Evolutionary conservation across 129 eudicot species (phyloP).

Genomic region (Rutidosis leptorrhynchoides): DNA sequence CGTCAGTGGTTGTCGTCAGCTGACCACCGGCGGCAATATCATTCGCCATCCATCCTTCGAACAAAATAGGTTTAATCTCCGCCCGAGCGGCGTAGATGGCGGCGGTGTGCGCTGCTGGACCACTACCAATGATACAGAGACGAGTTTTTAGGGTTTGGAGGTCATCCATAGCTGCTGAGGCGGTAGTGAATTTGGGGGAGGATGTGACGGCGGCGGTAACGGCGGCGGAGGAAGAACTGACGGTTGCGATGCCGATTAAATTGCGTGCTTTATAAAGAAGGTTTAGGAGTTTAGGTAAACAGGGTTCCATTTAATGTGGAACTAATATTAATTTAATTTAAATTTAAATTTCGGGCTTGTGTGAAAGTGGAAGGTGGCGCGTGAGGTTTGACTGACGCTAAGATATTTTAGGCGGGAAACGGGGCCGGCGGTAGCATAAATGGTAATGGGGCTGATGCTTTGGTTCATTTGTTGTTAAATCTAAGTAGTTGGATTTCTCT

Average conservation of each 20-base stretch:
- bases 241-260: constrained; percentile 35
- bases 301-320: constrained; percentile 25
- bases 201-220: constrained; percentile 24
- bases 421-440: constrained; percentile 11
- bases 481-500: no score
- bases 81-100: constrained; percentile 98
- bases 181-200: constrained; percentile 37
- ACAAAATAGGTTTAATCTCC: constrained; percentile 74
- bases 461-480: no score
- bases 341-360: no score
- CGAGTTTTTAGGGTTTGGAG: constrained; percentile 51
- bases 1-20: constrained; percentile 92
- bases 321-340: no score
- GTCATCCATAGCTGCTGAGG: constrained; percentile 46
- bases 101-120: constrained; percentile 98
- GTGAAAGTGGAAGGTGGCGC: constrained; percentile 20
- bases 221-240: constrained; percentile 43
- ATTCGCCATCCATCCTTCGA: constrained; percentile 98
- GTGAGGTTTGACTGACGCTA: constrained; percentile 25
- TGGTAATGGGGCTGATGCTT: neutral
- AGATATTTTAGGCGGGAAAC: constrained; percentile 32
- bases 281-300: constrained; percentile 36
- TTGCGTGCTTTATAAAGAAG: constrained; percentile 41
- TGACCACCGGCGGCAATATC: constrained; percentile 98
- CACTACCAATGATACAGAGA: constrained; percentile 88